phyloP scores from a whole-genome alignment of 2,329 filamentous ascomycete species.

The Exophiala viscosa region DNA sequence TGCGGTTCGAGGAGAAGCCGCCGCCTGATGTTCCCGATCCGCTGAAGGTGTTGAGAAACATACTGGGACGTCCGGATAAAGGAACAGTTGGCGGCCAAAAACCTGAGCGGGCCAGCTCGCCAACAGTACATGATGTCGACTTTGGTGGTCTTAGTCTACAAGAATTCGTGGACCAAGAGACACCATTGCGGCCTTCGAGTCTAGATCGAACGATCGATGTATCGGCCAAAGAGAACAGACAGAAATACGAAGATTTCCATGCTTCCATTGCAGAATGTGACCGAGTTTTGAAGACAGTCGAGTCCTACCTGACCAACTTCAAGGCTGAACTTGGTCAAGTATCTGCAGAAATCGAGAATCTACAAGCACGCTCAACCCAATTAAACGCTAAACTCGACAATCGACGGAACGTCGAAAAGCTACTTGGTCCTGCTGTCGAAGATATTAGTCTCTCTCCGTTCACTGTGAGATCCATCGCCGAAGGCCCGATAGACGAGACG shows the following conservation, averaged over 20 bases:
- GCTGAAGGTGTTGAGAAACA: conserved; percentile 62
- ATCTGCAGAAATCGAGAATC: conserved; percentile 88
- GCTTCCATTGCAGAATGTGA: conserved; percentile 83
- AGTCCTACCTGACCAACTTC: conserved; percentile 87
- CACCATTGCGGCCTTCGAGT: conserved; percentile 56
- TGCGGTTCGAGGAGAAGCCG: conserved; percentile 57
- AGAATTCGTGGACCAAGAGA: conserved; percentile 55
- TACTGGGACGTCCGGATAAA: conserved; percentile 40
- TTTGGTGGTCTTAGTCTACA: conserved; percentile 75
- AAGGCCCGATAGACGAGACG: conserved; percentile 82
- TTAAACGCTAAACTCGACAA: conserved; percentile 85
- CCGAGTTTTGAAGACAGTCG: conserved; percentile 86
- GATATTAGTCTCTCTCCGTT: conserved; percentile 84
- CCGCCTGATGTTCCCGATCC: conserved; percentile 63
- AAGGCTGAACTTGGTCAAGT: conserved; percentile 88
- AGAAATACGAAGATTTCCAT: conserved; percentile 86
- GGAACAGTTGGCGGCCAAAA: conserved; percentile 16
- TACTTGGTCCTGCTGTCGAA: conserved; percentile 83
- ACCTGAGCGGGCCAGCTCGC: conserved; percentile 4
- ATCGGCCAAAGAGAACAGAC: conserved; percentile 68
- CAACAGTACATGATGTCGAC: conserved; percentile 61
- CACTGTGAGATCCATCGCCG: conserved; percentile 78
- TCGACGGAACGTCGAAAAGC: conserved; percentile 80
- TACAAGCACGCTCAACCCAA: conserved; percentile 80
- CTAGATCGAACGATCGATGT: conserved; percentile 63